Evolutionary conservation across 768 basidiomycete genomes (phyloP), one percentile per base, ranked within the genome.

Genomic region (Russula virescens): DNA sequence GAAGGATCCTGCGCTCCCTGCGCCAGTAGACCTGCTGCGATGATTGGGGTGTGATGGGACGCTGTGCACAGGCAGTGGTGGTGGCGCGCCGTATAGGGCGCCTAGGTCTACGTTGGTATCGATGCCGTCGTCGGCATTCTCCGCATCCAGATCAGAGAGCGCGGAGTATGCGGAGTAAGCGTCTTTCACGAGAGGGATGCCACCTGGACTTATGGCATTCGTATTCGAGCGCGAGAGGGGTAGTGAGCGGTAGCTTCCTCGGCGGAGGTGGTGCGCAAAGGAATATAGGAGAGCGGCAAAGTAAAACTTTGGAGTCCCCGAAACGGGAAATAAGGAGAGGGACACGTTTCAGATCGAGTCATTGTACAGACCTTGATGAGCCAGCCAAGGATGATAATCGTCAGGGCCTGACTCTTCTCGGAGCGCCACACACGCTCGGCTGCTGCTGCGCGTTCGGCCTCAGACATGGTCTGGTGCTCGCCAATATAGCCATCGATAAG

Each of bases 261-360:
- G 88, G 49, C 94, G 90, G 57, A 98, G 86, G 73, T 98, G 97
- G 2, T 84, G 79, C 3, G 94, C 94, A 73, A 91, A 98, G 16
- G 96, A 98, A 75, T 98, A 99, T 34, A 98, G 77, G 60, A 94
- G 75, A 46, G 89, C 75, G 48, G 89, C 88, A 74, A 99, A 94
- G 78, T 97, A 99, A 60, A 96, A 79, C 96, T 98, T 38, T 47
- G 9, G 6, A 1, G 11, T 14, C 5, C 11, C 18, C 40, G 5
- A 59, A 50, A 52, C 55, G 16, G 31, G 28, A 31, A 23, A 31
- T 46, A 57, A n/a, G 49, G 31, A 23, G 46, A 11, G 31, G 35
- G 13, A 18, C 53, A n/a, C 2, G 8, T 46, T 31, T 28, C 42
- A 31, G 7, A 21, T 35, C 57, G 26, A 18, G 28, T 40, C 56